Percentiles rank a stretch among this genome's conserved stretches.
Evolutionary conservation across 495 filamentous ascomycete species (phyloP).

Genomic region (Aspergillus ellipticus): DNA sequence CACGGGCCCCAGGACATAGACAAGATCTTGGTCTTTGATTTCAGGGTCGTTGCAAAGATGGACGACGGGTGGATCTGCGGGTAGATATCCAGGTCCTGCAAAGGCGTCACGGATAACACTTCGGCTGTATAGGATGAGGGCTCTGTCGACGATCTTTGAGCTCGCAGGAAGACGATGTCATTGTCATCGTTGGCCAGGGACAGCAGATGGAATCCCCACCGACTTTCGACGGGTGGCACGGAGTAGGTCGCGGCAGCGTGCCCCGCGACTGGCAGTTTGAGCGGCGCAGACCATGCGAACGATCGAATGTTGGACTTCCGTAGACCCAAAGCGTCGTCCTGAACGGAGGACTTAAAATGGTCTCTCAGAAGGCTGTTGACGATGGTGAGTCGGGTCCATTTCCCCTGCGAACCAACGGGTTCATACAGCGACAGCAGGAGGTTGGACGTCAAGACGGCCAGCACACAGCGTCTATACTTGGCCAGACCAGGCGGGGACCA

Average conservation of each 20-base stretch:
- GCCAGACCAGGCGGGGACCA: slow-evolving; percentile 63
- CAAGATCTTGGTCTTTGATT: slow-evolving; percentile 17
- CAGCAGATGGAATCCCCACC: slow-evolving; percentile 43
- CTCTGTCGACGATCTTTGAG: slow-evolving; percentile 4
- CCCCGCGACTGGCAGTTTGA: slow-evolving; percentile 20
- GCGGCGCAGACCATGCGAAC: slow-evolving; percentile 40
- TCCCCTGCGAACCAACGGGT: slow-evolving; percentile 28
- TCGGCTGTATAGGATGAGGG: slow-evolving; percentile 18
- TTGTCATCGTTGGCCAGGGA: slow-evolving; percentile 40
- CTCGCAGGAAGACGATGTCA: slow-evolving; percentile 32
- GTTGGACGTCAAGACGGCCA: slow-evolving; percentile 60
- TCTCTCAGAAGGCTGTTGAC: slow-evolving; percentile 36
- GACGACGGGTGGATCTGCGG: slow-evolving; percentile 22
- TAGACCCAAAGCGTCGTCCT: slow-evolving; percentile 13
- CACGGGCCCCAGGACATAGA: slow-evolving; percentile 39
- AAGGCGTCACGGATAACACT: slow-evolving; percentile 22
- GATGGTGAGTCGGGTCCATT: slow-evolving; percentile 44
- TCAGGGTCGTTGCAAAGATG: slow-evolving; percentile 26
- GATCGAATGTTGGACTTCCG: slow-evolving; percentile 35
- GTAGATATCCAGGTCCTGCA: slow-evolving; percentile 15
- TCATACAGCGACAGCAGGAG: slow-evolving; percentile 47
- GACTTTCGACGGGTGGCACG: slow-evolving; percentile 20
- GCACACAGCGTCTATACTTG: slow-evolving; percentile 52
- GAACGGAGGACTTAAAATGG: slow-evolving; percentile 15
- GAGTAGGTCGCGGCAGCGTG: background rate